Percentiles rank a stretch among this genome's conserved stretches.
These are phyloP conservation scores for Tuber borchii DNA, from an alignment of 495 filamentous ascomycete species.

Conservation along the genomic window DNA sequence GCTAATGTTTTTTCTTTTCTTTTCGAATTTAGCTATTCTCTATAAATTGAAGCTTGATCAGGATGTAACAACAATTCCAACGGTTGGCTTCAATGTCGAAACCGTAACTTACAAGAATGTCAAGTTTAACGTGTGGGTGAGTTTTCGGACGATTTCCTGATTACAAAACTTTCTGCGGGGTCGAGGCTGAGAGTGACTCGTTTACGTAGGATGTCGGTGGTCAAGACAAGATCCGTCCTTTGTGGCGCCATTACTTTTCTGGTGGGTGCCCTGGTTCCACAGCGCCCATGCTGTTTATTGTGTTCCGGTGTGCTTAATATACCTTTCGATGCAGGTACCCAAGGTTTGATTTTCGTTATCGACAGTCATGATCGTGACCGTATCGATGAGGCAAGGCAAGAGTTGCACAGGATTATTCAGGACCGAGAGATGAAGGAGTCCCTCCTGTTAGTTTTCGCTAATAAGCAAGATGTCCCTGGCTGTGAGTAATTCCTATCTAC, in stretches of 20 bases:
- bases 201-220: slow-evolving; percentile 73
- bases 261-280: slow-evolving; percentile 50
- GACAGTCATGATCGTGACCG: slow-evolving; percentile 81
- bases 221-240: slow-evolving; percentile 96
- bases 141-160: slow-evolving; percentile 6
- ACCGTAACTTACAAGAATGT: slow-evolving; percentile 99
- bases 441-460: slow-evolving; percentile 87
- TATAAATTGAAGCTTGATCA: slow-evolving; percentile 99
- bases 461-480: slow-evolving; percentile 88
- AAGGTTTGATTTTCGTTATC: slow-evolving; percentile 96
- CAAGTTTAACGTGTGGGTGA: slow-evolving; percentile 92
- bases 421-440: slow-evolving; percentile 98
- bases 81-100: slow-evolving; percentile 98
- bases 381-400: slow-evolving; percentile 81
- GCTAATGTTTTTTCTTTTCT: slow-evolving; percentile 1
- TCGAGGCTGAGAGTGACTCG: background rate
- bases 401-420: slow-evolving; percentile 90
- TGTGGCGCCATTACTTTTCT: slow-evolving; percentile 98
- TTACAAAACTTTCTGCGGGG: background rate
- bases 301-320: background rate
- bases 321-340: slow-evolving; percentile 58
- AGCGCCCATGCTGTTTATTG: background rate
- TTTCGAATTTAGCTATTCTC: slow-evolving; percentile 63
- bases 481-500: slow-evolving; percentile 52
- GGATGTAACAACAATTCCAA: slow-evolving; percentile 97